phyloP scores from a whole-genome alignment of 2,329 filamentous ascomycete species.

The Paradendryphiella salina region DNA sequence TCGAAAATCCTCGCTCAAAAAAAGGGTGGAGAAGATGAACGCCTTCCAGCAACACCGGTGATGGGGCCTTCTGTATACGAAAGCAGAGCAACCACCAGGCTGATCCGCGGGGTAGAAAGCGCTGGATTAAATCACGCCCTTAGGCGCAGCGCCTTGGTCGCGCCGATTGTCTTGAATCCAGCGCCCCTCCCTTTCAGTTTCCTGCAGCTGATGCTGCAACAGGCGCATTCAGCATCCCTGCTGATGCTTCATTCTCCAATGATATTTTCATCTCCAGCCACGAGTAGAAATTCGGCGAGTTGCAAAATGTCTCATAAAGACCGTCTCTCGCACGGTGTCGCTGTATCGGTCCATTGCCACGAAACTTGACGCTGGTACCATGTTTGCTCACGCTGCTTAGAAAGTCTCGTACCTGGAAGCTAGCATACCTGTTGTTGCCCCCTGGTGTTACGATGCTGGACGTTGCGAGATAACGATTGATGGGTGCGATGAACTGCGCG shows the following conservation, averaged over 20 bases:
- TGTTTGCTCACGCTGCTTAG: constrained; percentile 45
- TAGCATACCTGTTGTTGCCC: constrained; percentile 46
- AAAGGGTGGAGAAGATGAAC: neutral
- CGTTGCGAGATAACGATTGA: constrained; percentile 49
- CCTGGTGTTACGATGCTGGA: constrained; percentile 41
- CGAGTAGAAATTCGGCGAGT: constrained; percentile 47
- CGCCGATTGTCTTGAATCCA: too few species aligned
- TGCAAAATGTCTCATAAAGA: constrained; percentile 47
- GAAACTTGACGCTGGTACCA: constrained; percentile 46
- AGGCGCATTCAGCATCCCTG: constrained; percentile 35
- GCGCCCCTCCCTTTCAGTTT: neutral
- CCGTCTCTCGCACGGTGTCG: constrained; percentile 43
- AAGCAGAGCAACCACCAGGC: neutral
- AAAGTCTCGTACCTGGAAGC: constrained; percentile 45
- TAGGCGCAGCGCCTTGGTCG: too few species aligned
- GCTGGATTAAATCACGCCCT: neutral
- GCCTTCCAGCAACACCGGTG: neutral
- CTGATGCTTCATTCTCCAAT: constrained; percentile 48
- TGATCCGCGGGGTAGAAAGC: neutral
- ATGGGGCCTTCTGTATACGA: neutral
- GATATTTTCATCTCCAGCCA: constrained; percentile 50
- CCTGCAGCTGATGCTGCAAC: neutral
- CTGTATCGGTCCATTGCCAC: constrained; percentile 46
- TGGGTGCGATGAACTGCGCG: constrained; percentile 47
- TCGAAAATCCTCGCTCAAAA: neutral